A percentile compares a stretch with the other conserved stretches of the same genome.
Conservation (phyloP, 108 stramenopile species). For the Conticribra weissflogii region DNA sequence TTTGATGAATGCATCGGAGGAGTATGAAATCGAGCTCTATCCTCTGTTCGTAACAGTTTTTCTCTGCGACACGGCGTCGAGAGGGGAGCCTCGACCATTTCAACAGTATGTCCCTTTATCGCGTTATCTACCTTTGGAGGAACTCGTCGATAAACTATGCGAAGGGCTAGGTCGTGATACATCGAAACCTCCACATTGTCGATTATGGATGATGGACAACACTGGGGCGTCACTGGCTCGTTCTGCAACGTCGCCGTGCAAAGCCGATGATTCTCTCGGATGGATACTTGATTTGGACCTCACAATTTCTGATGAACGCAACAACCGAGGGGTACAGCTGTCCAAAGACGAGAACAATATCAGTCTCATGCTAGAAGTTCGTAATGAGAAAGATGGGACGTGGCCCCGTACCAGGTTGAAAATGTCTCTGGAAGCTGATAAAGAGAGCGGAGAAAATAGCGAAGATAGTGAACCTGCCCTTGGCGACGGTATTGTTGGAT, state of each 20-base stretch:
- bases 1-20: conserved; percentile 36
- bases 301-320: conserved; percentile 72
- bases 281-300: conserved; percentile 71
- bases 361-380: conserved; percentile 75
- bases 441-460: neutral
- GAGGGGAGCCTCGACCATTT: conserved; percentile 85
- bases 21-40: conserved; percentile 87
- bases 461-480: conserved; percentile 39
- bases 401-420: conserved; percentile 66
- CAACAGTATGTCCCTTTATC: conserved; percentile 83
- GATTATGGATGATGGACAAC: conserved; percentile 73
- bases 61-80: conserved; percentile 72
- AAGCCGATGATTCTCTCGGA: conserved; percentile 40
- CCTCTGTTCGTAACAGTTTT: conserved; percentile 86
- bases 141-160: conserved; percentile 69
- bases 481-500: conserved; percentile 86
- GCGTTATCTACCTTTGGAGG: conserved; percentile 67
- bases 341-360: conserved; percentile 51
- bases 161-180: conserved; percentile 76
- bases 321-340: conserved; percentile 40
- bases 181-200: conserved; percentile 46
- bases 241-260: conserved; percentile 23
- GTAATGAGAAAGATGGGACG: conserved; percentile 67
- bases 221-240: conserved; percentile 26
- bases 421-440: neutral